A percentile compares a stretch with the other conserved stretches of the same genome.
Conservation (phyloP, 257 asterid genomes). For the Echites panduratus region DNA sequence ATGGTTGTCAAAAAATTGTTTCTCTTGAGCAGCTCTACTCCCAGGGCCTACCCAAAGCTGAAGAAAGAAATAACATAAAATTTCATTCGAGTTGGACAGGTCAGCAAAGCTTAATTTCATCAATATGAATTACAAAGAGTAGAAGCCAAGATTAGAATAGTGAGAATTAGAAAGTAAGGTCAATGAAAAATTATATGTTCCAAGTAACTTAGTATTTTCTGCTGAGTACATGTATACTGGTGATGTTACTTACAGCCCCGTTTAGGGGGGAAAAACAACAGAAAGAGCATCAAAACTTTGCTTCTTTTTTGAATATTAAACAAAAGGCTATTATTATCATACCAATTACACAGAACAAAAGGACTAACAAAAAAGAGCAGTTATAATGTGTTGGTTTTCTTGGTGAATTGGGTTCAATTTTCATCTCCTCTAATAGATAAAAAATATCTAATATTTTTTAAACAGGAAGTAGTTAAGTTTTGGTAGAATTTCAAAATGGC, state of each 20-base stretch:
- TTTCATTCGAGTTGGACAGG: background rate
- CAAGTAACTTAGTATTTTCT: background rate
- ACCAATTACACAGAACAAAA: background rate
- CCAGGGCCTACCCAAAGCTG: conserved; percentile 99
- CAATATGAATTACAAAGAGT: background rate
- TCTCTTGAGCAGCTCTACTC: conserved; percentile 98
- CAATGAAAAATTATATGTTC: background rate
- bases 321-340: background rate
- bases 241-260: background rate
- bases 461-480: background rate
- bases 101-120: background rate
- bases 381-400: background rate
- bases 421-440: background rate
- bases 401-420: background rate
- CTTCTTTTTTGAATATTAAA: background rate
- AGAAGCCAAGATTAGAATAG: conserved; percentile 1
- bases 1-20: conserved; percentile 78
- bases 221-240: background rate
- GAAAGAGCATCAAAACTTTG: background rate
- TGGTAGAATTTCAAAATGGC: background rate
- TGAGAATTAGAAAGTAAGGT: background rate
- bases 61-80: conserved; percentile 5
- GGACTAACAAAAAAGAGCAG: background rate
- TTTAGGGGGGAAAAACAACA: background rate
- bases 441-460: background rate